A percentile compares a stretch with the other conserved stretches of the same genome.
phyloP scores from a whole-genome alignment of 495 filamentous ascomycete genomes.

The Ramalina intermedia region DNA sequence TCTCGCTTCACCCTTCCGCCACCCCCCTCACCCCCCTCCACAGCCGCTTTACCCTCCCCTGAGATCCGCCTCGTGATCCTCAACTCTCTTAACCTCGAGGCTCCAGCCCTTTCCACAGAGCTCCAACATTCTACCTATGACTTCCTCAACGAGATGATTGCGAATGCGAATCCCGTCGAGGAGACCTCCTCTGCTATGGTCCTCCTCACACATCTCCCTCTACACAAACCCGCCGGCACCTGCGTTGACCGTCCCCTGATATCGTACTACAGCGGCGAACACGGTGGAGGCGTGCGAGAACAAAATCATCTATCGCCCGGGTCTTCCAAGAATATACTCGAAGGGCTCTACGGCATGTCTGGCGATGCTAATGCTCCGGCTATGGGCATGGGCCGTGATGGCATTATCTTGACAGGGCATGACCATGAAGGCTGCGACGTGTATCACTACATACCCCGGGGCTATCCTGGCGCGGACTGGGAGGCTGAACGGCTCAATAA shows the following conservation, averaged over 20 bases:
- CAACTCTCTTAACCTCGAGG: conserved; percentile 85
- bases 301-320: conserved; percentile 76
- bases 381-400: conserved; percentile 47
- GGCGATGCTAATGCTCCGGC: conserved; percentile 35
- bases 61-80: conserved; percentile 70
- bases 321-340: conserved; percentile 52
- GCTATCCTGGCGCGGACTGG: conserved; percentile 9
- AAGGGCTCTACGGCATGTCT: conserved; percentile 66
- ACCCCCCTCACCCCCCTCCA: neutral
- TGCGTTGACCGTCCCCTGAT: conserved; percentile 79
- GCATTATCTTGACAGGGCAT: conserved; percentile 77
- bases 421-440: conserved; percentile 90
- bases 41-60: conserved; percentile 23
- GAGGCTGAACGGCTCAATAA: conserved; percentile 11
- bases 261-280: conserved; percentile 44
- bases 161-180: conserved; percentile 50
- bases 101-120: conserved; percentile 47
- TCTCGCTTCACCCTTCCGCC: conserved; percentile 51
- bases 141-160: conserved; percentile 61
- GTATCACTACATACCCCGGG: conserved; percentile 48
- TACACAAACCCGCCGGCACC: conserved; percentile 69
- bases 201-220: conserved; percentile 79
- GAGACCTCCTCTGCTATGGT: conserved; percentile 57
- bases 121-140: conserved; percentile 59
- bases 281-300: conserved; percentile 59